Percentiles rank a stretch among this genome's conserved stretches.
These are phyloP conservation scores for Sphaerulina musiva DNA, from an alignment of 2,329 filamentous ascomycete genomes.

Conservation along the genomic window DNA sequence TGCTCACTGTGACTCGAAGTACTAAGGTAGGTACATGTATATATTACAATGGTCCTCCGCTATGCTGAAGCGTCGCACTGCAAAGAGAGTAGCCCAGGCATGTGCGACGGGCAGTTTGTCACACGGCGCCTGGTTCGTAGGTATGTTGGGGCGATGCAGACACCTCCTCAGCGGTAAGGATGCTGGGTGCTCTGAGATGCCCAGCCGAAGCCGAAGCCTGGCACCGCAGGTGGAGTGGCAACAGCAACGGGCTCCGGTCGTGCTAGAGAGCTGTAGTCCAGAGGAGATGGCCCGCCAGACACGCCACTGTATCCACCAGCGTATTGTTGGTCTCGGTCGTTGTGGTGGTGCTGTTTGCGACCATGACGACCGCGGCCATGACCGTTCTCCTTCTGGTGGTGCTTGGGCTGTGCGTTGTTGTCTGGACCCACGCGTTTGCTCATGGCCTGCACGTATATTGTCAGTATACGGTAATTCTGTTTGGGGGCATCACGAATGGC, in stretches of 20 bases:
- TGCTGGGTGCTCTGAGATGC: constrained; percentile 12
- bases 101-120: too few relatives aligned
- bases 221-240: constrained; percentile 37
- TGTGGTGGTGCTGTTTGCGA: constrained; percentile 28
- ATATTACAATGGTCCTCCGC: too few relatives aligned
- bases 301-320: constrained; percentile 21
- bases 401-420: constrained; percentile 27
- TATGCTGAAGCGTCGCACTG: too few relatives aligned
- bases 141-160: background rate
- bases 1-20: too few relatives aligned
- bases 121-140: background rate
- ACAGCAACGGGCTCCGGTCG: constrained; percentile 36
- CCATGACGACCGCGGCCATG: constrained; percentile 22
- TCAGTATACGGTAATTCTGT: background rate
- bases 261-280: constrained; percentile 26
- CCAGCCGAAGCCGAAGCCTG: constrained; percentile 36
- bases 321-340: constrained; percentile 21
- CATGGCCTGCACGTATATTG: constrained; percentile 26
- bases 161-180: constrained; percentile 10
- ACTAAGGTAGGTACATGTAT: too few relatives aligned
- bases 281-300: constrained; percentile 18
- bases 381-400: constrained; percentile 17
- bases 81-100: too few relatives aligned
- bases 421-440: constrained; percentile 34
- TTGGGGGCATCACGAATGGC: background rate